Evolutionary conservation across 2,329 filamentous ascomycete species (phyloP), one percentile per base, ranked within the genome.

Genomic region (Hymenoscyphus infarciens): DNA sequence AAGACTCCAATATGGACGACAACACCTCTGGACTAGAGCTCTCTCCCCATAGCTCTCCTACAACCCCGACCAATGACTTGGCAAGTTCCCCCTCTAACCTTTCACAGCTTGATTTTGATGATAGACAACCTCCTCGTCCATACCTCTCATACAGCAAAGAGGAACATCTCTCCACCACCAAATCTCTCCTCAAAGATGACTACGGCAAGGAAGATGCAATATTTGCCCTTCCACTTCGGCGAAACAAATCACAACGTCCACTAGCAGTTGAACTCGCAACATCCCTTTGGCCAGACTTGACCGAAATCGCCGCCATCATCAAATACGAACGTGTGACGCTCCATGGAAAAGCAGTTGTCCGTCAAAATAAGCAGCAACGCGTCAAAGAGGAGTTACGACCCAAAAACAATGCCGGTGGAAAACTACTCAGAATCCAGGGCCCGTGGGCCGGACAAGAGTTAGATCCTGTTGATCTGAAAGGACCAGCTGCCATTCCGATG

Each of bases 381-480:
- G 13, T 56, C 6, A 27, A 22, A 13, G 56, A 56, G 15, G 10
- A 45, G n/a, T 22, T 39, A 15, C 22, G 53, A 10, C 59, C 56
- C 15, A 63, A 61, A 22, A 61, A 56, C 16, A 63, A 65, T 33
- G 19, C 25, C 38, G 59, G 59, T 42, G 59, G 59, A 60, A 62
- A 59, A 58, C 13, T 64, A 13, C 49, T 64, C 6, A 62, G 56
- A 53, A 57, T 66, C 16, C 66, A 66, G 60, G 63, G 65, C 19
- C 66, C 66, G 10, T 68, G 65, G 66, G 59, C 61, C 0, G 66
- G 66, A 35, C 65, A 68, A 59, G 63, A 62, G 10, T 2, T 65
- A 19, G 66, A 68, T 56, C 66, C 66, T 38, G 58, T 67, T 16
- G 64, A 68, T 38, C 56, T 67, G 6, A 66, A 65, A 57, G 66